Base-by-base conservation (phyloP, 495 filamentous ascomycete genomes). In the Thermothielavioides terrestris region DNA sequence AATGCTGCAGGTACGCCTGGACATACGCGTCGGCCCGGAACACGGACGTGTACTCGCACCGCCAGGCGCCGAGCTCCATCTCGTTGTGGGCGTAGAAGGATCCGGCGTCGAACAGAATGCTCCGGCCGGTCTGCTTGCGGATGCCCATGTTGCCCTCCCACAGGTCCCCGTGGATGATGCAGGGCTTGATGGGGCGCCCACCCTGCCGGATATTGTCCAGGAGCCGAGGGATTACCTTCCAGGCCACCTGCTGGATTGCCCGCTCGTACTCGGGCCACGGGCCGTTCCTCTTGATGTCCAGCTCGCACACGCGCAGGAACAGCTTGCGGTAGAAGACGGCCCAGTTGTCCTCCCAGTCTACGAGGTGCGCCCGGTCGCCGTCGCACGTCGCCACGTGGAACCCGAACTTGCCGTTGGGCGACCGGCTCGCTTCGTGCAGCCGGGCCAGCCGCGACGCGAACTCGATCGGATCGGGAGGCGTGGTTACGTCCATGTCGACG, bases 71-170 rank as follows among this genome's bases (percentile, higher is more conserved):
- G 1, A 71, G 40, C 37, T 69, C 68, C 67, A 75, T 70, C 51
- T 73, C 71, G 37, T 70, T 65, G 42, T 75, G 73, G 0, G 65
- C 69, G 48, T 67, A 73, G 50, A 61, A 67, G 6, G 53, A 64
- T 23, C 63, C 63, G 1, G 68, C 60, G 52, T 74, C 73, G 43
- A 67, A 74, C 6, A 75, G 52, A 25, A 65, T 42, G 18, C 57
- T 46, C n/a, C 60, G 38, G 8, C 52, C 61, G 17, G 56, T 68
- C 18, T 57, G 42, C 17, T 22, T 22, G n/a, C 46, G 18, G 10
- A 42, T 54, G 9, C 55, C 58, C 20, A 53, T 49, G 26, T 73
- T 71, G 15, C 49, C 59, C 38, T 64, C 56, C 67, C 68, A 70
- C 9, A 71, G 54, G 41, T 71, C 59, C 0, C 67, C 65, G 41